These are phyloP conservation scores for Zygotorulaspora sp. DNA, from an alignment of 805 yeast genomes.

Conservation along the genomic window DNA sequence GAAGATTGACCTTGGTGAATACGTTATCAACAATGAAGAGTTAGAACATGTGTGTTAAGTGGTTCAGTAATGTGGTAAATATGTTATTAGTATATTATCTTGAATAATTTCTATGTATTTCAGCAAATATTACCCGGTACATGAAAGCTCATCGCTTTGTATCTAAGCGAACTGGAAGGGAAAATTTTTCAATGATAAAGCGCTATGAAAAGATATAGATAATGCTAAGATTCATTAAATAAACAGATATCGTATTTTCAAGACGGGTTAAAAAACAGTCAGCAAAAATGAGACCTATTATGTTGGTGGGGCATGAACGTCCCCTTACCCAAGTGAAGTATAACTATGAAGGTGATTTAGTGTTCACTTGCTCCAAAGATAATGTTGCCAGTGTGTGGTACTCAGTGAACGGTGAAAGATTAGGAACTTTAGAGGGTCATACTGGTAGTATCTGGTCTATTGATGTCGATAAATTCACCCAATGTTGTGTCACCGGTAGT, in stretches of 20 bases:
- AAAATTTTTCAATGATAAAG: conserved; percentile 7
- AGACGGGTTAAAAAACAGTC: background rate
- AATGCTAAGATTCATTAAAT: background rate
- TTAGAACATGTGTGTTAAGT: conserved; percentile 61
- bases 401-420: conserved; percentile 90
- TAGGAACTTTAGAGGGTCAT: conserved; percentile 88
- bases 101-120: no score
- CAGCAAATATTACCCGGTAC: background rate
- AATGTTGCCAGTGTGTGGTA: conserved; percentile 87
- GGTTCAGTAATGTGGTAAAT: no score
- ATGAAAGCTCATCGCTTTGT: background rate
- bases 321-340: conserved; percentile 93
- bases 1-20: conserved; percentile 61
- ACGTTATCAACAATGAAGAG: conserved; percentile 45
- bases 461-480: conserved; percentile 71
- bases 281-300: conserved; percentile 55
- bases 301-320: conserved; percentile 94
- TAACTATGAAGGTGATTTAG: conserved; percentile 91
- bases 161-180: no score
- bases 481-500: conserved; percentile 76
- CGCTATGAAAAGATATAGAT: no score
- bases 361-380: conserved; percentile 91
- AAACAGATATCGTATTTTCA: conserved; percentile 1
- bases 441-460: conserved; percentile 94
- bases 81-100: no score